A percentile compares a stretch with the other conserved stretches of the same genome.
Conservation (phyloP, 805 yeast genomes). For the Yarrowia sp. region DNA sequence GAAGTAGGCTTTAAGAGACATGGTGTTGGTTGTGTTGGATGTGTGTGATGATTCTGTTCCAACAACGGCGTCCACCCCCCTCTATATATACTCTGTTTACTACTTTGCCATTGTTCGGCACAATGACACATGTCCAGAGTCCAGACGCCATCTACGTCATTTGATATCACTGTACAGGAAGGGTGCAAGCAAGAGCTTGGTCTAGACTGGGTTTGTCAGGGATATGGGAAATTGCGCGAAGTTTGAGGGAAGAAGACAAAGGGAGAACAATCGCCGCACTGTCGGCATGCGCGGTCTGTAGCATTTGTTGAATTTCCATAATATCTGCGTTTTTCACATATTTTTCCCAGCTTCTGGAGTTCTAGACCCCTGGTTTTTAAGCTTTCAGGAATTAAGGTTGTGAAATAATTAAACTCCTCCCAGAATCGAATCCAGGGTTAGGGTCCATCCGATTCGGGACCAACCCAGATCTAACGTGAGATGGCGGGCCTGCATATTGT, state of each 20-base stretch:
- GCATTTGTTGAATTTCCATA: not conserved
- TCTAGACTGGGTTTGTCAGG: constrained; percentile 22
- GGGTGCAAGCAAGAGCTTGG: constrained; percentile 3
- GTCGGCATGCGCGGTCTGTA: not conserved
- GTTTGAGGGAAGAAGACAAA: not conserved
- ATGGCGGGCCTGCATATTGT: constrained; percentile 7
- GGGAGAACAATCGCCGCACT: not conserved
- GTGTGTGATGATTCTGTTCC: not conserved
- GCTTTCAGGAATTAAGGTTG: not conserved
- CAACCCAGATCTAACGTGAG: constrained; percentile 1
- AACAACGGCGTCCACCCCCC: no score
- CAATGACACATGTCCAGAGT: constrained; percentile 2
- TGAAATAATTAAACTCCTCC: not conserved
- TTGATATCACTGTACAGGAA: constrained; percentile 22
- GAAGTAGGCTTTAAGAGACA: constrained; percentile 24
- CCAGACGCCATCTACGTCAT: not conserved
- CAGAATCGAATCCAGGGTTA: not conserved
- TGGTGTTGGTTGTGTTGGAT: constrained; percentile 1
- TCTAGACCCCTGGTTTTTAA: not conserved
- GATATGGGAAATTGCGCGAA: not conserved
- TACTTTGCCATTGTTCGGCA: not conserved
- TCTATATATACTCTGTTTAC: not conserved
- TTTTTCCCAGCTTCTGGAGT: not conserved
- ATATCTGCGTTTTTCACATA: not conserved
- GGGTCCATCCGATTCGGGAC: not conserved